Base-by-base conservation (phyloP, 2,329 filamentous ascomycete genomes). In the Ophiostoma ulmi region DNA sequence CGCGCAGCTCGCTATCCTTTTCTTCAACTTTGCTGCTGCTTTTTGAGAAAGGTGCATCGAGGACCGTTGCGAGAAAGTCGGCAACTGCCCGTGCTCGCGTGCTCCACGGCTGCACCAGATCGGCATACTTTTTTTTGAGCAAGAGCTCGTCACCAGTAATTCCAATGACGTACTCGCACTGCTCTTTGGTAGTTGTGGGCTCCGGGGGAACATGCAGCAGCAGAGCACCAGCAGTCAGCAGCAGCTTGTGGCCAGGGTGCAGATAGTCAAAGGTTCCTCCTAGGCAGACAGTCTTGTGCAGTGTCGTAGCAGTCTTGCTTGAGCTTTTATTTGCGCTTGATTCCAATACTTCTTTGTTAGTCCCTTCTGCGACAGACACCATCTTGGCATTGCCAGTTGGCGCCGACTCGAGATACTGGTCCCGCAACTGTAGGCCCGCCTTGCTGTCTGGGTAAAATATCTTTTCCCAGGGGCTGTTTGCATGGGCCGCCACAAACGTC, bases 261-360 rank as follows among this genome's bases (percentile, higher is more conserved):
- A 99, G 86, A 80, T 98, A 93, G 79, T 99, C 95, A 80, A 98
- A 99, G 0, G 95, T 99, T 11, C 95, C 95, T 39, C 94, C 95
- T 14, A 98, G 87, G 69, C 90, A 92, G 68, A 96, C 90, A 17
- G 87, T 85, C 72, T 83, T 80, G 78, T 91, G 86, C 3, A 71
- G 64, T 7, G 48, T 13, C 1, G 71, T 70, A n/a, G 61, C 79
- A 76, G 35, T 61, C 35, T 73, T 67, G n/a, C 5, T 17, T 66
- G 44, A 48, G 44, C 44, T 20, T n/a, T 17, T 6, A 26, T 14
- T 36, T 14, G 22, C 26, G 35, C 38, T 52, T n/a, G 35, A 14
- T 14, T 14, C 31, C 20, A 5, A 13, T 4, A 3, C 7, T 36
- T 66, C n/a, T 14, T 7, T 14, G 5, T 7, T n/a, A 26, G 38